Conservation (phyloP, 2,329 filamentous ascomycete species). For the Fusarium anguioides region DNA sequence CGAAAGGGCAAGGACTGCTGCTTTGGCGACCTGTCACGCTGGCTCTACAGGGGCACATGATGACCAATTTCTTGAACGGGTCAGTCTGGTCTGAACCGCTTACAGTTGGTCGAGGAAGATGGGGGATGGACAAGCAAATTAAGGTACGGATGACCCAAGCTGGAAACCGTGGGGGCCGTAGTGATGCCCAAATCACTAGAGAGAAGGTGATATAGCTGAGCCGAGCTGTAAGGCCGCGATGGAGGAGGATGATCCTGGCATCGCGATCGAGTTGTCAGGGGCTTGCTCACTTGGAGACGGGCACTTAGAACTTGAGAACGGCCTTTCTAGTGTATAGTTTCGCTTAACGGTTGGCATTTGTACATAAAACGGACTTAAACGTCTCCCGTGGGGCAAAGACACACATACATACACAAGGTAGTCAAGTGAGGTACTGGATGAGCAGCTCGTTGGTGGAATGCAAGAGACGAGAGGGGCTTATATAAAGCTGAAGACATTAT, state of each 20-base stretch:
- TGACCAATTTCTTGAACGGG: constrained; percentile 8
- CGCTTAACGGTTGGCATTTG: not conserved
- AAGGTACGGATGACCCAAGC: not conserved
- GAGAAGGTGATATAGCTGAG: constrained; percentile 8
- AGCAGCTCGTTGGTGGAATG: constrained; percentile 2
- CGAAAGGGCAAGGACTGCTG: not conserved
- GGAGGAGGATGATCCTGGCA: constrained; percentile 18
- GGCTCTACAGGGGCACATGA: constrained; percentile 26
- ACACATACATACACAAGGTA: not conserved
- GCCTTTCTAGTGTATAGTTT: not conserved
- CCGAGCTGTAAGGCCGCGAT: constrained; percentile 20
- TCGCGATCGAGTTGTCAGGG: constrained; percentile 6
- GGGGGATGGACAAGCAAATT: not conserved
- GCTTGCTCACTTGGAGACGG: too few species aligned
- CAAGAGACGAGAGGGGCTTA: not conserved
- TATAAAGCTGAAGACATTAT: constrained; percentile 2
- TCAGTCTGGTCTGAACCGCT: not conserved
- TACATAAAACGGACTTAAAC: not conserved
- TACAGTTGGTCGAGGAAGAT: not conserved
- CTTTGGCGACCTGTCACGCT: constrained; percentile 17
- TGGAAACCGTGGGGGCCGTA: not conserved
- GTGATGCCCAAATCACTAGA: constrained; percentile 25
- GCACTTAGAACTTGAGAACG: not conserved
- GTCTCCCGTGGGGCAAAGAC: not conserved
- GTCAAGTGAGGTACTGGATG: not conserved